Base-by-base conservation (phyloP, 352 stramenopile genomes). In the Thraustochytrium striatum region DNA sequence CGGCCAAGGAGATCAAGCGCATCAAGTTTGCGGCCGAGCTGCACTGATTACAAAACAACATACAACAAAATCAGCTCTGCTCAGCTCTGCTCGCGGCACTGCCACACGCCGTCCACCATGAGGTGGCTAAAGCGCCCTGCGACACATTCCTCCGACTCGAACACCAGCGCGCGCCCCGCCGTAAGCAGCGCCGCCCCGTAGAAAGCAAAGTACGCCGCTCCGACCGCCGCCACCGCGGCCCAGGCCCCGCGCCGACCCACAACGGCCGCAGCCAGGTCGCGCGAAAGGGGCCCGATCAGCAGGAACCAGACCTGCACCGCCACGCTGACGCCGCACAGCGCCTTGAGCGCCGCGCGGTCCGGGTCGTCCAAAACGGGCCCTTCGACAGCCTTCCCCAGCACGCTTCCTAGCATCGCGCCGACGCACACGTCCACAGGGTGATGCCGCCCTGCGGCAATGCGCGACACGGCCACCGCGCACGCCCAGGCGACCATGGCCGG, bases 361-460 rank as follows among this genome's bases (percentile, higher is more conserved):
- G 2, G 47, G 38, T 47, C n/a, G 44, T 72, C 72, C 9, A 68
- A 21, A n/a, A 69, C 13, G 11, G 30, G 30, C 13, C 47, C 62
- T 21, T 78, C 39, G 25, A 52, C 61, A 0, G 57, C 59, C 13
- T 38, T 11, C 1, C 65, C 61, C 0, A 84, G 13, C 9, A n/a
- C 72, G 0, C 35, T 19, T 2, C 81, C 81, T 16, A 84, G 33
- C 0, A 82, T n/a, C 3, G 68, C 72, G 47, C 81, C 81, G 32
- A 75, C 72, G 25, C 57, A 25, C 8, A 84, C 81, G 52, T 84
- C 81, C 3, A 58, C 28, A 7, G 81, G 81, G 65, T 82, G 81
- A 57, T 84, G 81, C 28, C 73, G 57, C 0, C 73, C 81, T 30
- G 81, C 81, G 21, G 81, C 81, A 0, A 84, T 59, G 57, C 81